Conservation (phyloP, 352 stramenopile genomes). For the Phytophthora litchii region DNA sequence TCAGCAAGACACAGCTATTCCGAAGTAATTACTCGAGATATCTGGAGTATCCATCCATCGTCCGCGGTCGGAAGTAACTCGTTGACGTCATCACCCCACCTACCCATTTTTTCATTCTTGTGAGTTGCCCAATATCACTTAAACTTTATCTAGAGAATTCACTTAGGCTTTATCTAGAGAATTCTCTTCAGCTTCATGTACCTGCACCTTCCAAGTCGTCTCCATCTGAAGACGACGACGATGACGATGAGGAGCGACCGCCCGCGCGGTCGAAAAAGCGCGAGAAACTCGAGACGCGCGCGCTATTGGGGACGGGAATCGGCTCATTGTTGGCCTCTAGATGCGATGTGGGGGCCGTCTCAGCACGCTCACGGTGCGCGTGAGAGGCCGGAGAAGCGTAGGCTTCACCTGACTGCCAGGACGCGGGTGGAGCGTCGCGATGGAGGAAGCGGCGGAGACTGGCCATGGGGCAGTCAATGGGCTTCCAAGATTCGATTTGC, state of each 20-base stretch:
- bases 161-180: background rate
- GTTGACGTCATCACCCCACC: conserved; percentile 44
- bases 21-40: conserved; percentile 59
- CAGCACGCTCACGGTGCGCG: conserved; percentile 33
- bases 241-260: conserved; percentile 35
- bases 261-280: conserved; percentile 35
- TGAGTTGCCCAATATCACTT: background rate
- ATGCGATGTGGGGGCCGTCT: conserved; percentile 33
- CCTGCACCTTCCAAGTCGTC: conserved; percentile 29
- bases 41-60: conserved; percentile 63
- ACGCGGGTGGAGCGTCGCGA: conserved; percentile 14
- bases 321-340: conserved; percentile 5
- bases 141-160: background rate
- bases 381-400: conserved; percentile 24
- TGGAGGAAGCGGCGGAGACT: conserved; percentile 31
- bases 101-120: background rate
- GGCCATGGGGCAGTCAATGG: conserved; percentile 13
- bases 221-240: conserved; percentile 33
- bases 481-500: conserved; percentile 25
- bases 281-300: conserved; percentile 30
- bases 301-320: conserved; percentile 19
- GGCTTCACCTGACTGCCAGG: conserved; percentile 1
- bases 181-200: conserved; percentile 3
- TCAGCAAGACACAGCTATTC: background rate
- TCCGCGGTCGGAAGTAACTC: conserved; percentile 68